phyloP scores from a whole-genome alignment of 2,329 filamentous ascomycete species.

The Didymella exigua region DNA sequence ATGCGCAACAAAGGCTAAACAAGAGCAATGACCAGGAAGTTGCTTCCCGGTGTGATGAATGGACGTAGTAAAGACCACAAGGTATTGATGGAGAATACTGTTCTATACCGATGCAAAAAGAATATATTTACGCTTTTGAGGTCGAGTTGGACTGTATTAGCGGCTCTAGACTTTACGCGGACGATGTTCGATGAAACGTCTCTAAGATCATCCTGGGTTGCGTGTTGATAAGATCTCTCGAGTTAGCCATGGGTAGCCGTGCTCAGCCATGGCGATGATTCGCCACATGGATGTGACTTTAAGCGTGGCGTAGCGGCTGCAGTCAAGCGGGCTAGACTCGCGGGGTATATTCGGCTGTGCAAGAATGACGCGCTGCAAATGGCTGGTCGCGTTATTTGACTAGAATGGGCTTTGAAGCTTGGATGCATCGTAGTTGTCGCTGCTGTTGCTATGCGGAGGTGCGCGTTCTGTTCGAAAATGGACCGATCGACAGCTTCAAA shows the following conservation, averaged over 20 bases:
- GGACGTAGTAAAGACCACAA: background rate
- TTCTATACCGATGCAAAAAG: background rate
- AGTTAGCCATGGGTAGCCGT: slow-evolving; percentile 15
- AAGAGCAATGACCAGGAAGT: background rate
- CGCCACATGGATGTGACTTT: slow-evolving; percentile 19
- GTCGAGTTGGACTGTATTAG: slow-evolving; percentile 1
- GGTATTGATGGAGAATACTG: background rate
- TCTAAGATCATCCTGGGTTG: slow-evolving; percentile 9
- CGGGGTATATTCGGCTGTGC: slow-evolving; percentile 1
- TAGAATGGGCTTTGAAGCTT: background rate
- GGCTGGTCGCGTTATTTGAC: background rate
- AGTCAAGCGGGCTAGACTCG: background rate
- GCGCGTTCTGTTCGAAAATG: too few species aligned
- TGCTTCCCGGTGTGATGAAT: background rate
- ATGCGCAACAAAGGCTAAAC: background rate
- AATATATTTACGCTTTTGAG: slow-evolving; percentile 15
- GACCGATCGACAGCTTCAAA: slow-evolving; percentile 40
- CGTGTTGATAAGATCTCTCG: slow-evolving; percentile 13
- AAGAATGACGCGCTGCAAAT: background rate
- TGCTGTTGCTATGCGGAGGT: background rate
- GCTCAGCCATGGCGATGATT: slow-evolving; percentile 17
- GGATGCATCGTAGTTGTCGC: background rate
- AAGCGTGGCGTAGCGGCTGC: slow-evolving; percentile 9
- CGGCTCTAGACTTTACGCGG: slow-evolving; percentile 17
- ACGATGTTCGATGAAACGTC: slow-evolving; percentile 4